A percentile compares a stretch with the other conserved stretches of the same genome.
Evolutionary conservation across 2,329 filamentous ascomycete species (phyloP).

Genomic region (Aspergillus sp.): DNA sequence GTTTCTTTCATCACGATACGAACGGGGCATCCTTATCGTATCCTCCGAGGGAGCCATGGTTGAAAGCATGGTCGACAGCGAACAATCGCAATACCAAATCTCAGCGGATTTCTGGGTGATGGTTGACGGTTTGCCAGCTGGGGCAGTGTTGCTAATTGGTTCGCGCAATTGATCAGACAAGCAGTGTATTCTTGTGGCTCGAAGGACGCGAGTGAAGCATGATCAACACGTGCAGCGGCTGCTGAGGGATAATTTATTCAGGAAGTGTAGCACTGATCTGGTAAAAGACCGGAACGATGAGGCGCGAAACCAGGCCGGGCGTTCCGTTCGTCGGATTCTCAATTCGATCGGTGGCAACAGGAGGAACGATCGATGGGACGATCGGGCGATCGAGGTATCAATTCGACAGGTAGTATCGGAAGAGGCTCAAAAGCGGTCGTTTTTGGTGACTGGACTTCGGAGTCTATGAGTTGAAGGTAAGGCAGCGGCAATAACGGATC

Average conservation of each 20-base stretch:
- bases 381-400: constrained; percentile 11
- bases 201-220: constrained; percentile 18
- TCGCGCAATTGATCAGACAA: constrained; percentile 16
- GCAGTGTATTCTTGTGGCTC: constrained; percentile 11
- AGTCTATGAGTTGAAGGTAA: constrained; percentile 5
- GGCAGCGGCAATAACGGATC: constrained; percentile 6
- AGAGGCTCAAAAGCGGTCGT: constrained; percentile 3
- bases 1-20: constrained; percentile 30
- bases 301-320: constrained; percentile 6
- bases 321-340: constrained; percentile 15
- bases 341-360: constrained; percentile 11
- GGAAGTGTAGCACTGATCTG: neutral
- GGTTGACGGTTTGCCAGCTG: neutral
- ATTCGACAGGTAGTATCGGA: constrained; percentile 16
- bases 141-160: neutral
- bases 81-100: neutral
- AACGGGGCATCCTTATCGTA: constrained; percentile 31
- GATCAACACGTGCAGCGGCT: constrained; percentile 15
- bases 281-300: neutral
- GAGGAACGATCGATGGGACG: constrained; percentile 3
- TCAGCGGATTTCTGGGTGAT: neutral
- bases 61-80: constrained; percentile 25
- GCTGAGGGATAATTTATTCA: constrained; percentile 1
- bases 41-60: constrained; percentile 41
- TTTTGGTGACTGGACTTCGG: constrained; percentile 4